Evolutionary conservation across 2,329 filamentous ascomycete species (phyloP).

Genomic region (Lachnellula suecica): DNA sequence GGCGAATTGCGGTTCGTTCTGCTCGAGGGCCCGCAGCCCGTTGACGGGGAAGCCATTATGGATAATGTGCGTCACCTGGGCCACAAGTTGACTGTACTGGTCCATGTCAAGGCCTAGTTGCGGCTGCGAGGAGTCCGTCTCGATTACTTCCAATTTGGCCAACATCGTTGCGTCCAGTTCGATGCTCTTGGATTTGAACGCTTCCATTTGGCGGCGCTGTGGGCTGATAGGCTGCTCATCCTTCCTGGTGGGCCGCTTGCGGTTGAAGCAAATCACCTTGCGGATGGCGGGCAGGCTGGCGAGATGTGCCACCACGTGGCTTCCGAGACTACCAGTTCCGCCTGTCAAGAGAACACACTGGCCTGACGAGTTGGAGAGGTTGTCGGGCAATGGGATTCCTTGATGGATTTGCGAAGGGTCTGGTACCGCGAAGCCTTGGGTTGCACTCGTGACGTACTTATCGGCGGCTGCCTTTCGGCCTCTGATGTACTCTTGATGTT

Average conservation of each 20-base stretch:
- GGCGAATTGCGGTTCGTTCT: conserved; percentile 44
- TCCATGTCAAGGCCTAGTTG: conserved; percentile 40
- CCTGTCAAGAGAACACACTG: too few relatives aligned
- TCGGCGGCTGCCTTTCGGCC: background rate
- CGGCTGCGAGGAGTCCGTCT: conserved; percentile 39
- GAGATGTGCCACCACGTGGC: too few relatives aligned
- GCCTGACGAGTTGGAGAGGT: too few relatives aligned
- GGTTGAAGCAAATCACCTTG: background rate
- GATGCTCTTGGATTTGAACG: conserved; percentile 8
- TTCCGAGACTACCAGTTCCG: too few relatives aligned
- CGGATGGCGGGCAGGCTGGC: too few relatives aligned
- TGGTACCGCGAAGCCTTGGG: background rate
- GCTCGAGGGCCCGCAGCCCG: too few relatives aligned
- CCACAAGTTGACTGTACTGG: conserved; percentile 39
- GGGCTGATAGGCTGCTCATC: too few relatives aligned
- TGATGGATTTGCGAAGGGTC: background rate
- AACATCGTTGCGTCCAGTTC: conserved; percentile 12
- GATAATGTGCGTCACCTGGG: conserved; percentile 45
- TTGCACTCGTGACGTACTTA: background rate
- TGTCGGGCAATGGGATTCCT: too few relatives aligned
- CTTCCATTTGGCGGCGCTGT: background rate
- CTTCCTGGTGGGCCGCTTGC: background rate
- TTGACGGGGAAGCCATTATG: conserved; percentile 53
- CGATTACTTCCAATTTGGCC: conserved; percentile 39
- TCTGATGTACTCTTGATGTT: background rate